Conservation (phyloP, 371 early-diverging fungal species). For the Lichtheimia ornata region DNA sequence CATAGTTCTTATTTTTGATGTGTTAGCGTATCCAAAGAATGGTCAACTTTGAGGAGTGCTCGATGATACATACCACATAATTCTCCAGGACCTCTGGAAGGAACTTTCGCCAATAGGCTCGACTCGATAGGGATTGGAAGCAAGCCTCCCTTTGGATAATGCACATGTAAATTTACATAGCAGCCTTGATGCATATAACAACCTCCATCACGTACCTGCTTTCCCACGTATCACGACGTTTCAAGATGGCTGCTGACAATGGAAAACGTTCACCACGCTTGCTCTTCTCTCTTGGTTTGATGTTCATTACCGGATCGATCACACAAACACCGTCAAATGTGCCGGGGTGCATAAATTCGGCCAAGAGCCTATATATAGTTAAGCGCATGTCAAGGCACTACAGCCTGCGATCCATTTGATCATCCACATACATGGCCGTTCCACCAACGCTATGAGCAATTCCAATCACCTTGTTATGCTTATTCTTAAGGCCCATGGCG, state of each 20-base stretch:
- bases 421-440: constrained; percentile 34
- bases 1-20: constrained; percentile 1
- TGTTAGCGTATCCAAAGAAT: too few species aligned
- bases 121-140: constrained; percentile 14
- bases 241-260: too few species aligned
- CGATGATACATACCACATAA: constrained; percentile 24
- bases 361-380: constrained; percentile 20
- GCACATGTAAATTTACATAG: too few species aligned
- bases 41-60: too few species aligned
- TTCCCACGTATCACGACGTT: constrained; percentile 21
- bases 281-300: constrained; percentile 3
- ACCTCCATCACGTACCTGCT: constrained; percentile 14
- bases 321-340: constrained; percentile 34
- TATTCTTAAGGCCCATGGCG: constrained; percentile 17
- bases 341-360: constrained; percentile 29
- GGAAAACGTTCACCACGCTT: too few species aligned
- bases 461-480: constrained; percentile 31
- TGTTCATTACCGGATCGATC: constrained; percentile 29
- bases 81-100: constrained; percentile 36
- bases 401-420: background rate
- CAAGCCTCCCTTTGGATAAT: constrained; percentile 22
- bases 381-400: background rate
- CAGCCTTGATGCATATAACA: too few species aligned
- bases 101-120: constrained; percentile 23
- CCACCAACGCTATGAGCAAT: constrained; percentile 47